phyloP scores from a whole-genome alignment of 2,329 filamentous ascomycete genomes.

The Venturia pyrina region DNA sequence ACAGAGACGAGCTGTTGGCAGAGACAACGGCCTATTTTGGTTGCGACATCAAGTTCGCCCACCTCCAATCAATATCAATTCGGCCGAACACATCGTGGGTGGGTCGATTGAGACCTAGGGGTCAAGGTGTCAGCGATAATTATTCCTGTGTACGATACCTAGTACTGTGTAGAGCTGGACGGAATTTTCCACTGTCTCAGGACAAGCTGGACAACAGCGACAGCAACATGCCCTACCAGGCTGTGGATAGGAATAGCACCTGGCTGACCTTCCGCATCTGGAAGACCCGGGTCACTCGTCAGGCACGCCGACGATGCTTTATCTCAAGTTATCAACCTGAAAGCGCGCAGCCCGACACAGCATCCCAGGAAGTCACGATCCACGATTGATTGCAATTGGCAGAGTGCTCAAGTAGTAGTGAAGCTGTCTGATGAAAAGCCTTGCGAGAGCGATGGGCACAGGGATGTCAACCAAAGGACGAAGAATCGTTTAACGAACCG shows the following conservation, averaged over 20 bases:
- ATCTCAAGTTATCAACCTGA: too few species aligned
- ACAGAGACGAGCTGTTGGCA: neutral
- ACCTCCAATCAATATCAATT: constrained; percentile 2
- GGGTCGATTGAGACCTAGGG: neutral
- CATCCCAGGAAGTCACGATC: neutral
- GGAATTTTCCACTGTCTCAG: neutral
- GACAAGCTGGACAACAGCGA: too few species aligned
- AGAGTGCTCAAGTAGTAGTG: neutral
- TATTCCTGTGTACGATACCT: too few species aligned
- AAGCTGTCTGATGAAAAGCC: neutral
- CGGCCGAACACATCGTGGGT: neutral
- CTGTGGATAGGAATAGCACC: neutral
- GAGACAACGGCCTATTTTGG: constrained; percentile 1
- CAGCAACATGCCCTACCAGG: neutral
- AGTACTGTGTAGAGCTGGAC: neutral
- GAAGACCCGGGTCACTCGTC: neutral
- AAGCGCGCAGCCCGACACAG: neutral
- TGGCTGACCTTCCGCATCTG: neutral
- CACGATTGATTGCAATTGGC: neutral
- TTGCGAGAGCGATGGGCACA: neutral
- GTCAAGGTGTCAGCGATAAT: neutral
- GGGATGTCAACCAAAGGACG: neutral
- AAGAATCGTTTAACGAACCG: neutral
- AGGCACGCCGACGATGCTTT: neutral
- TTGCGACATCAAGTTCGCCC: neutral